A percentile compares a stretch with the other conserved stretches of the same genome.
Evolutionary conservation across 78 protist genomes (phyloP).

Genomic region (Mantamonas sphyraenae): DNA sequence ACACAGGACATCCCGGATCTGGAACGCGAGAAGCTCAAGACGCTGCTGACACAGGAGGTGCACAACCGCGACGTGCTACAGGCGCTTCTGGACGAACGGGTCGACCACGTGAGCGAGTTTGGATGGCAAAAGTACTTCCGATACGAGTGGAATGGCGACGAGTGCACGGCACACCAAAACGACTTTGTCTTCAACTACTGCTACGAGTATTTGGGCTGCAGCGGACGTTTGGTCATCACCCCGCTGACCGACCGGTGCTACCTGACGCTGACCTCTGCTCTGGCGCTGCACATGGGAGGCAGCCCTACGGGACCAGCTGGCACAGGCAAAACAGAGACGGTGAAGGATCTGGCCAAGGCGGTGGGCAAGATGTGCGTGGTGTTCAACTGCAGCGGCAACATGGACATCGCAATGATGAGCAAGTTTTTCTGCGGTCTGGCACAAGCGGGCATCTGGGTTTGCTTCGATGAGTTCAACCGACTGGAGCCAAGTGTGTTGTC

Average conservation of each 20-base stretch:
- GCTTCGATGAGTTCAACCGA: slow-evolving; percentile 72
- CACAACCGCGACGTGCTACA: slow-evolving; percentile 74
- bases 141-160: slow-evolving; percentile 57
- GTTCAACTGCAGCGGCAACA: slow-evolving; percentile 42
- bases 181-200: slow-evolving; percentile 48
- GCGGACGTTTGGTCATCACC: slow-evolving; percentile 68
- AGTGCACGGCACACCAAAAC: slow-evolving; percentile 30
- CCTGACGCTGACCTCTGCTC: slow-evolving; percentile 80
- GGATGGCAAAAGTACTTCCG: slow-evolving; percentile 78
- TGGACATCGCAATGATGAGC: slow-evolving; percentile 61
- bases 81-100: slow-evolving; percentile 10
- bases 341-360: slow-evolving; percentile 77
- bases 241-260: slow-evolving; percentile 82
- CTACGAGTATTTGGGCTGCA: slow-evolving; percentile 87
- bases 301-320: slow-evolving; percentile 91
- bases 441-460: slow-evolving; percentile 72
- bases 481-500: slow-evolving; percentile 49
- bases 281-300: slow-evolving; percentile 76
- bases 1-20: slow-evolving; percentile 5
- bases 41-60: slow-evolving; percentile 69
- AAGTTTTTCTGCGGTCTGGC: slow-evolving; percentile 62
- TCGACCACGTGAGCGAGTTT: slow-evolving; percentile 43
- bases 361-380: slow-evolving; percentile 10
- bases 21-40: slow-evolving; percentile 65
- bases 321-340: slow-evolving; percentile 81